Evolutionary conservation across 169 alveolate species (phyloP), one percentile per base, ranked within the genome.

Genomic region (Plasmodium relictum): DNA sequence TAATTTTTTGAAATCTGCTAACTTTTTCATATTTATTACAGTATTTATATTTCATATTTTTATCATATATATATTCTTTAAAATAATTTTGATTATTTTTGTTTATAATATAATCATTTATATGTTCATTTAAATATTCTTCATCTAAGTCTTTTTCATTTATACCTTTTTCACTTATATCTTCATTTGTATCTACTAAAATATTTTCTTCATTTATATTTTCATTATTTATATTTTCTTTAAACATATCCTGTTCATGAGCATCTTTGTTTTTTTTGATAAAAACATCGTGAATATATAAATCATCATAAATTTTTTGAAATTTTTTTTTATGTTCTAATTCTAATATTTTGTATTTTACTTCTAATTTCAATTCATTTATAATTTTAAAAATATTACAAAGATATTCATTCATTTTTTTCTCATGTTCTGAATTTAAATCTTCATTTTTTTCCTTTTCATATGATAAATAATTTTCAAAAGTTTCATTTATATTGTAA

Each of bases 1-100:
- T 48, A 14, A 52, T 83, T 52, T 83, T 83, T 52, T 83, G 68
- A 83, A 83, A 83, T 71, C 91, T 68, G 41, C 83, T 68, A 66
- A 83, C 54, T 18, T 31, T 54, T 68, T 68, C 65, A 45, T 83
- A 83, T 48, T 54, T 45, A 9, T 68, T 56, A 6, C 24, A 7
- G n/a, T 24, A 5, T 16, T 65, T 66, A 42, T 39, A 42, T 56
- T 54, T 71, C 26, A 50, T 31, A 10, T 10, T 24, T 56, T 61
- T 61, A 73, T 73, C 70, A 8, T 61, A 12, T 24, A 20, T 12
- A 61, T 22, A 14, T 61, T 22, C 86, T 31, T 22, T 22, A 20
- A 59, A 42, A 22, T 18, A 16, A 56, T 73, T 3, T 14, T 39
- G 72, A 54, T 56, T 42, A 16, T 44, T 73, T 22, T 45, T 61